Conservation (phyloP, 208 protist genomes). For the Acanthamoeba quina region DNA sequence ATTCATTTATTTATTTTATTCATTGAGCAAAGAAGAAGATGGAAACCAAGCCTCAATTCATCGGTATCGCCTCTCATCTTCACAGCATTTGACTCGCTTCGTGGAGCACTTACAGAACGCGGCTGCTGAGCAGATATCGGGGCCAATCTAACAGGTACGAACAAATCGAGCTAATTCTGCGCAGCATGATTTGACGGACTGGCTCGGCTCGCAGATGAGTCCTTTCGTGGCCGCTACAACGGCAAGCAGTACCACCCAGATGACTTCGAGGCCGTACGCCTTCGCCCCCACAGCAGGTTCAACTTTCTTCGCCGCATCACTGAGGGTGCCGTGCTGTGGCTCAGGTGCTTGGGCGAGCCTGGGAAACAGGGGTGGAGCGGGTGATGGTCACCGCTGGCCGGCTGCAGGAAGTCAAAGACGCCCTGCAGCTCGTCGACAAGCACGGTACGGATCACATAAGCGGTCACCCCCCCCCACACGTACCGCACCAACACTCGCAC, state of each 20-base stretch:
- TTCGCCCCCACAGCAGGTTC: not conserved
- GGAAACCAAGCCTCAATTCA: no score
- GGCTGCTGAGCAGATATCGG: not conserved
- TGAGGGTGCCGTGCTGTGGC: conserved; percentile 86
- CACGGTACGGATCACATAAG: not conserved
- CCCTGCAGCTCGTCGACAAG: conserved; percentile 87
- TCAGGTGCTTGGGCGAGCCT: conserved; percentile 87
- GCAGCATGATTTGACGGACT: no score
- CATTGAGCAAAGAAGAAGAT: no score
- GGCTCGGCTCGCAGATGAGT: not conserved
- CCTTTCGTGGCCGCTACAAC: conserved; percentile 18
- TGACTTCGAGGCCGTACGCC: not conserved
- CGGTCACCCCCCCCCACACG: not conserved
- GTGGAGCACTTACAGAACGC: no score
- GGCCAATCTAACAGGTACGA: not conserved
- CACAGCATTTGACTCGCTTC: no score
- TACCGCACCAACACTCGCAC: conserved; percentile 28
- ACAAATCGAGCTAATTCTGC: not conserved
- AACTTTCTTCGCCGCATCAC: not conserved
- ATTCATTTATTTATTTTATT: no score
- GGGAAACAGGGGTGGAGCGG: conserved; percentile 87
- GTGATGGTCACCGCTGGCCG: conserved; percentile 91
- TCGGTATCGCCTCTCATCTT: no score
- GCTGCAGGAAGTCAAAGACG: conserved; percentile 86
- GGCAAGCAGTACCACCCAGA: not conserved